Conservation (phyloP, 129 eudicot genomes). For the Helianthus tuberosus region DNA sequence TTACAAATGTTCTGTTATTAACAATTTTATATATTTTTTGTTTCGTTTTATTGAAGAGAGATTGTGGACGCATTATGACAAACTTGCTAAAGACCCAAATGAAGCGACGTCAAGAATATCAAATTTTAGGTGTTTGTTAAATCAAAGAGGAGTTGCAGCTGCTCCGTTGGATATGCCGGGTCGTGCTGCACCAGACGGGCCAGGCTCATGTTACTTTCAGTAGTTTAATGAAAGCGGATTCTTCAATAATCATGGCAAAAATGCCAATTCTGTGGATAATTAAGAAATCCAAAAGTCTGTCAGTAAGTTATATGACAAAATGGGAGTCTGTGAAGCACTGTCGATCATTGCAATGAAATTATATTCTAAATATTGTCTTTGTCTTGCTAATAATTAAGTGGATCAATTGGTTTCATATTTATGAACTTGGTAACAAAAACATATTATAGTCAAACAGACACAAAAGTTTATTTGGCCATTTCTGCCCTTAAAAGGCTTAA, state of each 20-base stretch:
- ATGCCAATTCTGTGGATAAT: slow-evolving; percentile 24
- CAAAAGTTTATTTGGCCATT: neutral
- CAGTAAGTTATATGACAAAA: slow-evolving; percentile 16
- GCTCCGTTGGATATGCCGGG: slow-evolving; percentile 76
- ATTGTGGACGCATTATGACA: slow-evolving; percentile 65
- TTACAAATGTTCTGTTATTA: neutral
- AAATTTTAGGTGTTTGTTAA: slow-evolving; percentile 78
- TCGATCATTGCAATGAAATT: slow-evolving; percentile 12
- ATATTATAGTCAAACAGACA: neutral
- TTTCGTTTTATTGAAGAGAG: slow-evolving; percentile 45
- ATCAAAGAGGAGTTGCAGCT: slow-evolving; percentile 96
- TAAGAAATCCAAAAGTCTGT: too few relatives aligned
- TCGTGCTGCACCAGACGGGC: slow-evolving; percentile 60
- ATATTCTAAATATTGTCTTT: neutral
- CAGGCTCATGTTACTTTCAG: slow-evolving; percentile 83
- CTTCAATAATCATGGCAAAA: slow-evolving; percentile 1
- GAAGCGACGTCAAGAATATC: slow-evolving; percentile 59
- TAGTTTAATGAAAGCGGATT: slow-evolving; percentile 29
- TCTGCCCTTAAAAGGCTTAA: neutral
- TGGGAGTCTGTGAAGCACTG: slow-evolving; percentile 2
- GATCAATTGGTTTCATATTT: slow-evolving; percentile 11
- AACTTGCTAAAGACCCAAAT: slow-evolving; percentile 64
- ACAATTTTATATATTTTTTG: too few relatives aligned
- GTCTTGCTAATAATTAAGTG: slow-evolving; percentile 7
- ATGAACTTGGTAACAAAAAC: neutral